Conservation (phyloP, 2,329 filamentous ascomycete species). For the Epichloe aotearoae region DNA sequence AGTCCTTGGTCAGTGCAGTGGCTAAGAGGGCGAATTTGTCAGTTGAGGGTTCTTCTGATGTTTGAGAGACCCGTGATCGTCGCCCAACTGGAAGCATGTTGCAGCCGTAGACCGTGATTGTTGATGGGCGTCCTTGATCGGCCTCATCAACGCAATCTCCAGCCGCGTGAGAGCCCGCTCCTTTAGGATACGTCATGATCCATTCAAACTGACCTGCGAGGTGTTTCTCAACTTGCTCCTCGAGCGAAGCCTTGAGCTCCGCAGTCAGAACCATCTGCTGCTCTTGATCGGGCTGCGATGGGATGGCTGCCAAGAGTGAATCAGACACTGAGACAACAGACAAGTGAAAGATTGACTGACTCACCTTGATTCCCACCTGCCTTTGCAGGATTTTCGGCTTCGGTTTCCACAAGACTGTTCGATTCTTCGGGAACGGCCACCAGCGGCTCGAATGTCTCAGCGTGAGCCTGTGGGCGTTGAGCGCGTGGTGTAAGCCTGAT, state of each 20-base stretch:
- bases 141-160: slow-evolving; percentile 7
- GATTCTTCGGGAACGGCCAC: slow-evolving; percentile 19
- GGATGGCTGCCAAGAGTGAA: not conserved
- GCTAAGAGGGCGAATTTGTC: slow-evolving; percentile 34
- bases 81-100: slow-evolving; percentile 27
- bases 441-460: slow-evolving; percentile 22
- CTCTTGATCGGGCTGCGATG: not conserved
- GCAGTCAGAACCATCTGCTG: not conserved
- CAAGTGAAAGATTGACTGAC: not conserved
- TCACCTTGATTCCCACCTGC: not conserved
- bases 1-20: slow-evolving; percentile 24
- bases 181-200: slow-evolving; percentile 27
- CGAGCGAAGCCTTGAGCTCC: not conserved
- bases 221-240: slow-evolving; percentile 26
- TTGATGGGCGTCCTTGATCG: not conserved
- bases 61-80: not conserved
- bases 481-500: slow-evolving; percentile 11
- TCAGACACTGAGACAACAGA: not conserved
- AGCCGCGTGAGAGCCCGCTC: slow-evolving; percentile 13
- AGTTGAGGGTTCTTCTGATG: slow-evolving; percentile 11
- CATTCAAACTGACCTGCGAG: slow-evolving; percentile 38
- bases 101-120: slow-evolving; percentile 32
- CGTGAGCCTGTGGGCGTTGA: slow-evolving; percentile 18
- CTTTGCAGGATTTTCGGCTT: not conserved
- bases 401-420: slow-evolving; percentile 3